Percentiles rank a stretch among this genome's conserved stretches.
These are phyloP conservation scores for Chytriomyces sp. DNA, from an alignment of 192 early-diverging fungal species.

Conservation along the genomic window DNA sequence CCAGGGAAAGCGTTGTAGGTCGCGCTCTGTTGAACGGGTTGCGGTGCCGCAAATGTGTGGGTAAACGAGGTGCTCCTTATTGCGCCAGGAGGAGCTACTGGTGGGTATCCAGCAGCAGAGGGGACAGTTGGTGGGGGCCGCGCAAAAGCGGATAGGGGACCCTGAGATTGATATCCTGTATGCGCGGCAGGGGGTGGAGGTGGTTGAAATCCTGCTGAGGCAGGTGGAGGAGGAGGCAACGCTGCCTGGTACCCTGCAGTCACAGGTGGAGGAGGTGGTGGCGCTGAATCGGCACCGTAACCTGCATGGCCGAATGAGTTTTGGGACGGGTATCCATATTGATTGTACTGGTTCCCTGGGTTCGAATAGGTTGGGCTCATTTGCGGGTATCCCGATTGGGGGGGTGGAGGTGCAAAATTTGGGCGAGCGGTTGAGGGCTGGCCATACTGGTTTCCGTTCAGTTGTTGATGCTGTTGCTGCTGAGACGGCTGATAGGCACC, in stretches of 20 bases:
- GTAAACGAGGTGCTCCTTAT: constrained; percentile 19
- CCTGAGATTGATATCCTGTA: constrained; percentile 10
- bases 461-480: not conserved
- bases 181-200: constrained; percentile 44
- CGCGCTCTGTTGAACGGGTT: constrained; percentile 30
- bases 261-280: constrained; percentile 18
- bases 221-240: constrained; percentile 42
- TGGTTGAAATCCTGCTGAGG: constrained; percentile 41
- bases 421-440: not conserved
- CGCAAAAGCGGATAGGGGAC: too few species aligned
- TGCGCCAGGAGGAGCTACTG: not conserved
- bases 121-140: too few species aligned
- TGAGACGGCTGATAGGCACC: not conserved
- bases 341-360: too few species aligned
- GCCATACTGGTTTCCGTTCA: not conserved
- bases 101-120: too few species aligned
- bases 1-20: constrained; percentile 8
- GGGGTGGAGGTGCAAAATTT: constrained; percentile 46
- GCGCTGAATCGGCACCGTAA: not conserved
- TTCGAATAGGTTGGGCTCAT: too few species aligned
- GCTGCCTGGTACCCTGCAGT: constrained; percentile 27
- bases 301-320: not conserved
- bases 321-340: constrained; percentile 33
- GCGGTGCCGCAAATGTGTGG: not conserved
- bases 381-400: constrained; percentile 3